Evolutionary conservation across 1,284 basidiomycete genomes (phyloP), one percentile per base, ranked within the genome.

Genomic region (Cutaneotrichosporon sp.): DNA sequence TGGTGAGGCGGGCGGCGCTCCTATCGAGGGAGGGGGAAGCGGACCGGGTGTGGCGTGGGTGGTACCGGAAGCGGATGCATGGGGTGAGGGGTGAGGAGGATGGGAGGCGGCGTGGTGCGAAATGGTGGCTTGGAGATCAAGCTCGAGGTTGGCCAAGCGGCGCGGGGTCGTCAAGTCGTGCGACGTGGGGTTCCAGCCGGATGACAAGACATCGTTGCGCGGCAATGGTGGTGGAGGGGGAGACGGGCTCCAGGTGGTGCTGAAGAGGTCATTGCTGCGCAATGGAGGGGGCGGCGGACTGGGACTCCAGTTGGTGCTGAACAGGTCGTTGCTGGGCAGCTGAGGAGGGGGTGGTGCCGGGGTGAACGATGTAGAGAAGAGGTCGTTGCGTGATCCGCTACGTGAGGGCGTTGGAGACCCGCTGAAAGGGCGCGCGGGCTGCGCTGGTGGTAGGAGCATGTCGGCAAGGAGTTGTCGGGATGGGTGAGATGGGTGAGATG

Each of bases 251-350:
- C 22, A 51, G 21, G 11, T 16, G 22, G 49, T 14, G 14, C 49
- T 51, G 49, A 26, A 26, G 49, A 51, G 49, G 49, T 51, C 30
- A 30, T n/a, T n/a, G 22, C 64, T 52, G 18, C 69, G 67, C 9
- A 56, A 61, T 2, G 72, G 73, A 21, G 74, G 72, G 21, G 74
- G 73, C 0, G 71, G 68, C 21, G 72, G 34, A 14, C 68, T 66
- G 6, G 70, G 69, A 34, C 65, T 58, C 73, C 72, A 76, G 26
- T 61, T 66, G 30, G 69, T 68, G 22, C 63, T 68, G 69, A 76
- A 76, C 9, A 76, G 63, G 63, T 76, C 73, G 61, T 76, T 76
- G 13, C 75, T 70, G 10, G 70, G 70, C 10, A 40, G 2, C n/a
- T 31, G 18, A 26, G 11, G 16, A 40, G 13, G 5, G 26, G 34